These are phyloP conservation scores for grape (Vitis vinifera) DNA, from an alignment of 164 flowering plant genomes.

Conservation along the genomic window ASM3070453v1 NC_081819.1:17869501-17870000, in stretches of 20 bases:
- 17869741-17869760: conserved; percentile 75
- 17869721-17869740: conserved; percentile 67
- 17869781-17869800: conserved; percentile 86
- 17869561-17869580: not conserved
- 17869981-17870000: too few relatives aligned
- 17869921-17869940: too few relatives aligned
- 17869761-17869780: conserved; percentile 85
- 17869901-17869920: too few relatives aligned
- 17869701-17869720: conserved; percentile 50
- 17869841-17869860: conserved; percentile 89
- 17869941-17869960: too few relatives aligned
- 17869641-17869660: not conserved
- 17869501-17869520: not conserved
- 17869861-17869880: conserved; percentile 86
- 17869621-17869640: not conserved
- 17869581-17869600: not conserved
- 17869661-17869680: conserved; percentile 63
- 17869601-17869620: not conserved
- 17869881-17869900: conserved; percentile 16
- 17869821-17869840: conserved; percentile 71
- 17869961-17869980: too few relatives aligned
- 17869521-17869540: not conserved
- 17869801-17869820: conserved; percentile 94
- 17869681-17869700: conserved; percentile 63
- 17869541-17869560: too few relatives aligned